Evolutionary conservation across 2,329 filamentous ascomycete genomes (phyloP).

Genomic region (Lachnellula subtilissima): DNA sequence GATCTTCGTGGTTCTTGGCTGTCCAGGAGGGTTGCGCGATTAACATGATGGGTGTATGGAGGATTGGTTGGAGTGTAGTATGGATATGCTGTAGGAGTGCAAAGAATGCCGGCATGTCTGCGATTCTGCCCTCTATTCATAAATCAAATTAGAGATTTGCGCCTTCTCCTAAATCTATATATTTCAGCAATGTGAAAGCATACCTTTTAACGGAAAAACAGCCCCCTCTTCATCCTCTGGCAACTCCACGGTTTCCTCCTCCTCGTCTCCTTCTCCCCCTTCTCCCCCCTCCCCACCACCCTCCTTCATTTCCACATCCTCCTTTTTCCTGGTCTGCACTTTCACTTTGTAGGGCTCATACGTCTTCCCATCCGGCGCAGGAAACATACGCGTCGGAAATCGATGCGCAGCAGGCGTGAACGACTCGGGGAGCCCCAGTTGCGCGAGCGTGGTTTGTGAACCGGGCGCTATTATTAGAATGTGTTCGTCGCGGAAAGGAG

Average conservation of each 20-base stretch:
- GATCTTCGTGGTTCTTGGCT: constrained; percentile 75
- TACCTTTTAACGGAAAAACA: constrained; percentile 73
- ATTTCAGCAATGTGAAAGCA: constrained; percentile 1
- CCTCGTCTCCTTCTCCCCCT: constrained; percentile 35
- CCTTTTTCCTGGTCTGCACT: constrained; percentile 62
- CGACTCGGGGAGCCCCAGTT: constrained; percentile 32
- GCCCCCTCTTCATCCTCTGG: constrained; percentile 83
- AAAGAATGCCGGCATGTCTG: constrained; percentile 88
- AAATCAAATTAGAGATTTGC: constrained; percentile 9
- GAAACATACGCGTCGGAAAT: constrained; percentile 91
- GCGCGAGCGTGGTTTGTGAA: constrained; percentile 31
- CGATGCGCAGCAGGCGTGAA: constrained; percentile 83
- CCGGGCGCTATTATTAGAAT: constrained; percentile 42
- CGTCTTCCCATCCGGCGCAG: constrained; percentile 67
- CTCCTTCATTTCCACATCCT: constrained; percentile 33
- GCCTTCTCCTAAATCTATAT: not conserved
- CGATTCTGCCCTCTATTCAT: constrained; percentile 66
- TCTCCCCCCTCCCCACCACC: constrained; percentile 24
- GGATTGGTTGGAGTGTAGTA: constrained; percentile 80
- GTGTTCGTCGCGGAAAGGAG: constrained; percentile 30
- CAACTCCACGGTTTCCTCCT: constrained; percentile 81
- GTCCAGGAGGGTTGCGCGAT: constrained; percentile 90
- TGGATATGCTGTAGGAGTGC: constrained; percentile 91
- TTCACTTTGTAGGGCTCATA: constrained; percentile 80
- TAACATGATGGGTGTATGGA: constrained; percentile 90